These are phyloP conservation scores for Ziziphus jujuba DNA, from an alignment of 306 rosid species.

Conservation along the genomic window DNA sequence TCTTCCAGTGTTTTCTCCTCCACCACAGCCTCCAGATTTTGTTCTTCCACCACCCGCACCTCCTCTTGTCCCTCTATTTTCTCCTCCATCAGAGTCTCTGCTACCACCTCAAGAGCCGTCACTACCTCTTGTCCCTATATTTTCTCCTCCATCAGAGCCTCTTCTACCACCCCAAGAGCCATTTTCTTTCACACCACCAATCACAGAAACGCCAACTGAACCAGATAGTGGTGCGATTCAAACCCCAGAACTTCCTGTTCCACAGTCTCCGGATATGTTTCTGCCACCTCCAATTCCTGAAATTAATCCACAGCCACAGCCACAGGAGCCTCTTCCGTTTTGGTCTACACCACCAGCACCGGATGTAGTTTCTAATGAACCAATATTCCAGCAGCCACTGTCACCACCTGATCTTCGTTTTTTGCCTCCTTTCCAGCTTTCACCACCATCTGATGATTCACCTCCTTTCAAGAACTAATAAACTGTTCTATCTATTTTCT, in stretches of 20 bases:
- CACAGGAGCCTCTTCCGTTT: slow-evolving; percentile 44
- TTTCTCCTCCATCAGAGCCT: slow-evolving; percentile 42
- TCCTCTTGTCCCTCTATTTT: slow-evolving; percentile 49
- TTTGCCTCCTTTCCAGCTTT: slow-evolving; percentile 31
- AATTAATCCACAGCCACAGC: slow-evolving; percentile 27
- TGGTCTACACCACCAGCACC: slow-evolving; percentile 38
- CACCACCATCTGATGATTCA: slow-evolving; percentile 12
- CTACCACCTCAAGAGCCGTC: slow-evolving; percentile 35
- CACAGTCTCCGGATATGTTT: slow-evolving; percentile 33
- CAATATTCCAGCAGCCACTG: slow-evolving; percentile 20
- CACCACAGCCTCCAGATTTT: slow-evolving; percentile 29
- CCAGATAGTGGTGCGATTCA: slow-evolving; percentile 32
- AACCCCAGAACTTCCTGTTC: slow-evolving; percentile 31
- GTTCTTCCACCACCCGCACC: slow-evolving; percentile 48
- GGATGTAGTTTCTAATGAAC: slow-evolving; percentile 26
- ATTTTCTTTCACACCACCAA: slow-evolving; percentile 37
- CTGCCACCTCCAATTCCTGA: slow-evolving; percentile 52
- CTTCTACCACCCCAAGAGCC: slow-evolving; percentile 35
- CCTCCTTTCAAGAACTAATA: slow-evolving; percentile 15
- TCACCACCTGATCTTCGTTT: slow-evolving; percentile 29
- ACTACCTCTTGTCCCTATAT: slow-evolving; percentile 53
- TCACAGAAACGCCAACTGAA: slow-evolving; percentile 36
- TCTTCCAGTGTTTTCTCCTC: neutral
- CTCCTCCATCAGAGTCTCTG: slow-evolving; percentile 39
- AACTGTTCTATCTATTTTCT: neutral